Base-by-base conservation (phyloP, 2,329 filamentous ascomycete genomes). In the Pseudocercospora vitis region DNA sequence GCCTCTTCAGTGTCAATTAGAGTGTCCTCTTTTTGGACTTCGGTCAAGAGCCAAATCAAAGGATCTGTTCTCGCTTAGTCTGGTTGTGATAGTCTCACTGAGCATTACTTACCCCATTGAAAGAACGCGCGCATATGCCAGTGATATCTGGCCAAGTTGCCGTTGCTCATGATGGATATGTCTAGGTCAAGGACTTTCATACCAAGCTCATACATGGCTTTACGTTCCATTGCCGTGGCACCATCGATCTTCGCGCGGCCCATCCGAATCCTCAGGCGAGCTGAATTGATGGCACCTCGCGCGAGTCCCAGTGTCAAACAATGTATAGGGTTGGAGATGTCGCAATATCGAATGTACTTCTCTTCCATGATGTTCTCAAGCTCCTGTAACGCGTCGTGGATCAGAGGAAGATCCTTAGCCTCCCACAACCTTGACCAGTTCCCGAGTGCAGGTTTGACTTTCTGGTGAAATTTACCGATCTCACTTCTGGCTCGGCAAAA, bases 61-160 rank as follows among this genome's bases (percentile, higher is more conserved):
- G 77, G 64, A 26, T 75, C 26, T 29, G 26, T 29, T 7, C 11
- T 29, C 26, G 26, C 6, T 29, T 29, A 29, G 26, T 29, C 6
- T 29, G 6, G 11, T 29, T 29, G 26, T 11, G 11, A 29, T 7
- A 29, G 26, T 11, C 6, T 29, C 6, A 7, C 6, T 29, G 26
- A 29, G 11, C n/a, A 29, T 11, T 29, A 11, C 26, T 29, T 29
- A 29, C 26, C 73, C 51, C 68, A 72, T 28, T 81, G 64, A 40
- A 81, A 69, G 60, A 78, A 76, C n/a, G 80, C 74, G 39, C 78
- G 72, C 7, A 77, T 72, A 49, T 80, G 78, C 77, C 78, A 81
- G 16, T 74, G 73, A 62, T 79, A 81, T 32, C 78, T 72, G 23
- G 71, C 66, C 21, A 76, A 65, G 18, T 67, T 66, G 23, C 68